A percentile compares a stretch with the other conserved stretches of the same genome.
Conservation (phyloP, 352 stramenopile genomes). For the Globisporangium paddicum region DNA sequence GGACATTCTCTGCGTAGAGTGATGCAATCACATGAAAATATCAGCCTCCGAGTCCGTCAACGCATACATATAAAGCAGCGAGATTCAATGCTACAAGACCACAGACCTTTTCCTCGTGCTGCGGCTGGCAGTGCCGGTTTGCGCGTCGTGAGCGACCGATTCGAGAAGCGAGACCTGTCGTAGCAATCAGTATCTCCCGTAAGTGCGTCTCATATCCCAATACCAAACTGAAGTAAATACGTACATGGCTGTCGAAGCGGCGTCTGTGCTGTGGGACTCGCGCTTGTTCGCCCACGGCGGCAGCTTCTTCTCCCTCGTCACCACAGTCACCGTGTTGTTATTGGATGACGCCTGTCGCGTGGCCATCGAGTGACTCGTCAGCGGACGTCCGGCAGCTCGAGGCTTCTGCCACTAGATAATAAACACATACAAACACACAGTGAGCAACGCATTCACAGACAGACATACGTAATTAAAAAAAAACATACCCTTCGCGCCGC, state of each 20-base stretch:
- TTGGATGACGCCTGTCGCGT: conserved; percentile 4
- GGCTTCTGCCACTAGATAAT: conserved; percentile 16
- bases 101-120: conserved; percentile 13
- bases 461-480: neutral
- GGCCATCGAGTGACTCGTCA: conserved; percentile 5
- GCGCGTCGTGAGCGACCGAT: conserved; percentile 3
- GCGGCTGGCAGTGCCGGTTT: conserved; percentile 9
- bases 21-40: neutral
- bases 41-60: no score
- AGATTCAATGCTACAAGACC: neutral
- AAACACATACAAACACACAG: neutral
- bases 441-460: neutral
- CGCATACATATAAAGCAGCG: neutral
- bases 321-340: neutral
- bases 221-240: neutral
- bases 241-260: conserved; percentile 11
- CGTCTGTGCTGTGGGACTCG: conserved; percentile 13
- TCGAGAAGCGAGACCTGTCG: conserved; percentile 12
- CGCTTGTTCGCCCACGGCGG: conserved; percentile 16
- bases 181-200: neutral
- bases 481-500: neutral
- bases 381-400: neutral
- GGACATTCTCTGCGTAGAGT: conserved; percentile 3
- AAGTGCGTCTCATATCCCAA: neutral
- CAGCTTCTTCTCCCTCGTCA: conserved; percentile 8